Base-by-base conservation (phyloP, 331 rosid genomes). In the Pyrus hybrid region DNA sequence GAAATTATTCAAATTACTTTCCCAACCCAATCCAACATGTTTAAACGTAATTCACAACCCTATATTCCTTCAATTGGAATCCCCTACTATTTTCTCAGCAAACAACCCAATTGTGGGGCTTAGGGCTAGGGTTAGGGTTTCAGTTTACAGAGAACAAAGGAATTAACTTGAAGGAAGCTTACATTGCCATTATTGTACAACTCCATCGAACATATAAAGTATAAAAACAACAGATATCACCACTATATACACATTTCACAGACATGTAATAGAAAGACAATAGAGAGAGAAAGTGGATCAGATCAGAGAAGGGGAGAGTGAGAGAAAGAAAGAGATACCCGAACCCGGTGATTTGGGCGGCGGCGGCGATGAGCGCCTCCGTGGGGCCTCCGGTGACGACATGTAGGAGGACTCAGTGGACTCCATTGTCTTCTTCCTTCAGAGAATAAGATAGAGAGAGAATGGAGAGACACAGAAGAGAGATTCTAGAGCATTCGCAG, bases 401-500 rank as follows among this genome's bases (percentile, higher is more conserved):
- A 95, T 86, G 88, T 90, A 90, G 0, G 98, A 87, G 28, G 99
- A 86, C 75, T 95, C 99, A 30, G 98, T 88, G 41, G 99, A 92
- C 88, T 89, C 98, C 99, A 95, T 95, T 82, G 62, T 75, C 78
- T 81, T 73, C 78, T 84, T 80, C 82, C 80, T 30, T 69, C 76
- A 68, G 80, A 70, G 33, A 67, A 2, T 5, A 21, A 29, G 22
- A 18, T 8, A 35, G 43, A 35, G 43, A 35, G 11, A 35, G 43
- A 35, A 35, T 8, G 41, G 41, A 28, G 18, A 60, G 30, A 62
- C 11, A 41, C 2, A 22, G 41, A 35, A 35, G 45, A 9, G 51
- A 67, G 56, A 23, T 11, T 14, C 30, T 21, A 58, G 57, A 58
- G 41, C 49, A 58, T 33, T 22, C 21, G 65, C 58, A 56, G 64